phyloP scores from a whole-genome alignment of 306 rosid genomes.

The Glycine latifolia region DNA sequence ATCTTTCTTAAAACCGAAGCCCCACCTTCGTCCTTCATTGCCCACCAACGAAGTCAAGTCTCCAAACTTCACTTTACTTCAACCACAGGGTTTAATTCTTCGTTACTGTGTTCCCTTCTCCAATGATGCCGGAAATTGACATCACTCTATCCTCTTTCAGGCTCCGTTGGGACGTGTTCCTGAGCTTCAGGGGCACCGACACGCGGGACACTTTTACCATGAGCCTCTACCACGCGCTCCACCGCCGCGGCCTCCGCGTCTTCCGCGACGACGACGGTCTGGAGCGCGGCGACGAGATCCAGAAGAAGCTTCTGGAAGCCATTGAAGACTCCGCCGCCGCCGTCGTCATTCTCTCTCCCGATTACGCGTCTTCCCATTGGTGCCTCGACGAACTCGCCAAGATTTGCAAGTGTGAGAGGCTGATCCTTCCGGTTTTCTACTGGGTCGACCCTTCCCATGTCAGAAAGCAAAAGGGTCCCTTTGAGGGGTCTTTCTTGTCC shows the following conservation, averaged over 20 bases:
- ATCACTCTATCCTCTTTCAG: conserved; percentile 44
- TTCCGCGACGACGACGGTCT: conserved; percentile 59
- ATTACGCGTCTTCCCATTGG: conserved; percentile 60
- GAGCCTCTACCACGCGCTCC: conserved; percentile 49
- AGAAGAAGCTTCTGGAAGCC: conserved; percentile 57
- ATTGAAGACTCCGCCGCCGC: conserved; percentile 70
- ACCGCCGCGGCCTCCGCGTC: conserved; percentile 45
- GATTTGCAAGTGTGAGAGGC: conserved; percentile 54
- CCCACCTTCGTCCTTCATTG: background rate
- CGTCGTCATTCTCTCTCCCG: conserved; percentile 52
- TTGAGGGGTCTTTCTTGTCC: conserved; percentile 41
- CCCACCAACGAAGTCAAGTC: background rate
- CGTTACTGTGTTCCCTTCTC: background rate
- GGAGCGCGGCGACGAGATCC: conserved; percentile 56
- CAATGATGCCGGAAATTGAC: conserved; percentile 42
- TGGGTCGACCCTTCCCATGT: conserved; percentile 60
- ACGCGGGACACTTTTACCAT: conserved; percentile 47
- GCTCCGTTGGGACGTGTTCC: conserved; percentile 67
- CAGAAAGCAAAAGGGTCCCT: conserved; percentile 55
- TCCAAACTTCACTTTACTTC: background rate
- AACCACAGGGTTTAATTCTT: background rate
- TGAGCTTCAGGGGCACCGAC: conserved; percentile 66
- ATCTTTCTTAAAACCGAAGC: no score
- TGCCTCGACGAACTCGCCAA: conserved; percentile 60
- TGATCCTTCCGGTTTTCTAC: conserved; percentile 64